Percentiles rank a stretch among this genome's conserved stretches.
These are phyloP conservation scores for Russula lepida DNA, from an alignment of 768 basidiomycete genomes.

Conservation along the genomic window DNA sequence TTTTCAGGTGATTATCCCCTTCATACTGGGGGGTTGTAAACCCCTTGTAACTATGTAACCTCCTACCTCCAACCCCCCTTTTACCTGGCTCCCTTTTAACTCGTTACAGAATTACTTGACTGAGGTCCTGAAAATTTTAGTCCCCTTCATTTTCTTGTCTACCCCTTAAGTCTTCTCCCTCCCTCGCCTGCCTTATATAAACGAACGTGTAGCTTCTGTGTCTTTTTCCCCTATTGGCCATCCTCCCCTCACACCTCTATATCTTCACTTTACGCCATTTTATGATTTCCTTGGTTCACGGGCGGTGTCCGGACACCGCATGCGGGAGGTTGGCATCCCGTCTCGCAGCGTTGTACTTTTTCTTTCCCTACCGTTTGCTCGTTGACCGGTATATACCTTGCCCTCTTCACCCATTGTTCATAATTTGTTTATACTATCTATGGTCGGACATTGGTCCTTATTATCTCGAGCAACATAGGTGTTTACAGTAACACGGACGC, in stretches of 20 bases:
- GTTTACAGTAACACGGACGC: neutral
- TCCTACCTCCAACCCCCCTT: neutral
- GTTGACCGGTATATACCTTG: conserved; percentile 11
- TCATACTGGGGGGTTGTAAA: neutral
- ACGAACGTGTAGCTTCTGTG: neutral
- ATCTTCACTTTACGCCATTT: conserved; percentile 1
- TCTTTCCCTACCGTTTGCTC: neutral
- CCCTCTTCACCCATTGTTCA: neutral
- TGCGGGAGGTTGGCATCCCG: neutral
- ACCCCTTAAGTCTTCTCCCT: neutral
- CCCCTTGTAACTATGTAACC: conserved; percentile 10
- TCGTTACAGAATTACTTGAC: neutral
- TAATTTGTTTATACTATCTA: conserved; percentile 7
- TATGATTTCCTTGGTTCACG: neutral
- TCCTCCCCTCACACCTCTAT: neutral
- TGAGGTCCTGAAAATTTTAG: neutral
- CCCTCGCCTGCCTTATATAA: conserved; percentile 4
- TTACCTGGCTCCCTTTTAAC: neutral
- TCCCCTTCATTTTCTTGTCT: neutral
- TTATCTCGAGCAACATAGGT: neutral
- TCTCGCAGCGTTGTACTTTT: neutral
- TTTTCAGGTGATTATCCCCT: neutral
- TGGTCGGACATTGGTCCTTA: neutral
- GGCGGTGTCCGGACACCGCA: conserved; percentile 11
- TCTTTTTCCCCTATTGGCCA: neutral